Conservation (phyloP, 208 protist genomes). For the Borovskyia barvae region DNA sequence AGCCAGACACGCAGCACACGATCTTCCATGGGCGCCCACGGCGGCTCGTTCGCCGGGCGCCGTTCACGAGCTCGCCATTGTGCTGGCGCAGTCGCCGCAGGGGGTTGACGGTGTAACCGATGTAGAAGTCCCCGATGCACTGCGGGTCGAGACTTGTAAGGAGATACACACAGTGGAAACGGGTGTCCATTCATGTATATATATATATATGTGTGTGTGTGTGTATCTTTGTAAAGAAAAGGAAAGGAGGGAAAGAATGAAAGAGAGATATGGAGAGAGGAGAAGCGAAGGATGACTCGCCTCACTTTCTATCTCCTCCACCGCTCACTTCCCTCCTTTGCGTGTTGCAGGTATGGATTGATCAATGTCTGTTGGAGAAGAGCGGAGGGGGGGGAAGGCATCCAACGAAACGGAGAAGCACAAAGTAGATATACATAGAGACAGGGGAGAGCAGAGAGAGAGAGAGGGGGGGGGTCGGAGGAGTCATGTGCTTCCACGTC, state of each 20-base stretch:
- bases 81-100: slow-evolving; percentile 92
- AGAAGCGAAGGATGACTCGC: too few species aligned
- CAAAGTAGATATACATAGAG: too few species aligned
- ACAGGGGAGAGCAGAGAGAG: too few species aligned
- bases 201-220: neutral
- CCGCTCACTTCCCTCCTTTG: too few species aligned
- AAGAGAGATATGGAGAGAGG: slow-evolving; percentile 4
- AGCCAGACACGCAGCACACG: slow-evolving; percentile 91
- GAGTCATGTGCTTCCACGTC: too few species aligned
- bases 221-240: neutral
- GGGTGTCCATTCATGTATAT: slow-evolving; percentile 62
- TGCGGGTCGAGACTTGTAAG: slow-evolving; percentile 74
- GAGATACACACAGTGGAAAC: slow-evolving; percentile 91
- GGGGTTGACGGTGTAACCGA: slow-evolving; percentile 94
- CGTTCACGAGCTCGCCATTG: slow-evolving; percentile 93
- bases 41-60: slow-evolving; percentile 76
- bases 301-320: too few species aligned
- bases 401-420: too few species aligned
- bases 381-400: too few species aligned
- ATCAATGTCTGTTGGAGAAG: too few species aligned
- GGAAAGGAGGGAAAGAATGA: slow-evolving; percentile 5
- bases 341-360: too few species aligned
- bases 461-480: too few species aligned
- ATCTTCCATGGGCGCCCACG: slow-evolving; percentile 90
- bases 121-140: slow-evolving; percentile 77